Evolutionary conservation across 805 yeast genomes (phyloP).

Genomic region (Metschnikowia continentalis): DNA sequence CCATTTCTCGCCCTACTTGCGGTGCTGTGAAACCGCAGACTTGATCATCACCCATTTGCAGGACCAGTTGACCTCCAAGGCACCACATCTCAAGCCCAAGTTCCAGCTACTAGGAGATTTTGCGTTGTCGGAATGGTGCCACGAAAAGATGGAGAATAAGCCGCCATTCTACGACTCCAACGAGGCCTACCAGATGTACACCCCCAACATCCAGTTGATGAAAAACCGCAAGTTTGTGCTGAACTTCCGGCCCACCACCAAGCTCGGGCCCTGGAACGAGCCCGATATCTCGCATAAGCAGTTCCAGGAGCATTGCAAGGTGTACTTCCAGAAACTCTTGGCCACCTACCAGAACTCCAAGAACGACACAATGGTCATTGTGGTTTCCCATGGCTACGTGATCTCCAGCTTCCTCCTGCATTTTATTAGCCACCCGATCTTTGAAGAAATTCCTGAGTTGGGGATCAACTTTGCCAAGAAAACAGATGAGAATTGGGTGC

Average conservation of each 20-base stretch:
- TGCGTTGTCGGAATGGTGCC: constrained; percentile 45
- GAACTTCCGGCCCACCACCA: constrained; percentile 40
- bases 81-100: constrained; percentile 29
- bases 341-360: constrained; percentile 37
- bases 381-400: constrained; percentile 41
- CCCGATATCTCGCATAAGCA: constrained; percentile 37
- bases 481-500: constrained; percentile 26
- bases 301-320: constrained; percentile 36
- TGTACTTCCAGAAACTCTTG: constrained; percentile 36
- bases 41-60: constrained; percentile 29
- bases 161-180: constrained; percentile 42
- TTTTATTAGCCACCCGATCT: constrained; percentile 41
- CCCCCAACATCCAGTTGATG: constrained; percentile 37
- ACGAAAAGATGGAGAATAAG: constrained; percentile 38
- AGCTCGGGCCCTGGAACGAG: constrained; percentile 42
- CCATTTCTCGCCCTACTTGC: constrained; percentile 41
- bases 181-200: constrained; percentile 44
- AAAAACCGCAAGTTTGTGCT: constrained; percentile 31
- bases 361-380: constrained; percentile 33
- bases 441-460: constrained; percentile 42
- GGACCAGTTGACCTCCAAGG: constrained; percentile 18
- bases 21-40: constrained; percentile 45
- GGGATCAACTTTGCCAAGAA: constrained; percentile 31
- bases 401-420: constrained; percentile 36
- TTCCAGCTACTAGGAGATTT: constrained; percentile 42